Percentiles rank a stretch among this genome's conserved stretches.
phyloP scores from a whole-genome alignment of 2,329 filamentous ascomycete genomes.

The Aphanocladium album region DNA sequence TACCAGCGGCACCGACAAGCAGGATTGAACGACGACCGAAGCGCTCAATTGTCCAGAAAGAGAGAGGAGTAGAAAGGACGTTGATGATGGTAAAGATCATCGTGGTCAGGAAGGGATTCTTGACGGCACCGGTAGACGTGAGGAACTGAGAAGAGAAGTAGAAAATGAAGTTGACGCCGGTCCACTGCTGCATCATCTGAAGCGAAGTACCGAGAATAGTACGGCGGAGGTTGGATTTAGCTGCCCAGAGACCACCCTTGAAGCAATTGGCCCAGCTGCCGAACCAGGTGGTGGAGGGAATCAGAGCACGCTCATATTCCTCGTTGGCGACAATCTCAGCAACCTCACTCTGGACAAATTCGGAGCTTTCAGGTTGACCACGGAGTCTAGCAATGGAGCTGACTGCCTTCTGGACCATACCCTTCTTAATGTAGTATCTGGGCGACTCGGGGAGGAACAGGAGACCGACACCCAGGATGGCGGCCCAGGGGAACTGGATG shows the following conservation, averaged over 20 bases:
- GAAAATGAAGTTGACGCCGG: conserved; percentile 91
- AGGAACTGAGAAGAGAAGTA: conserved; percentile 85
- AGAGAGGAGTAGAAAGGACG: conserved; percentile 77
- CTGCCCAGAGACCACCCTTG: conserved; percentile 55
- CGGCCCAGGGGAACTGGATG: conserved; percentile 74
- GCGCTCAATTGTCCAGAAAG: conserved; percentile 80
- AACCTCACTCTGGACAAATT: conserved; percentile 73
- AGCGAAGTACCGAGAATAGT: conserved; percentile 67
- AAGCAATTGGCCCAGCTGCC: conserved; percentile 66
- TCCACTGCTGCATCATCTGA: conserved; percentile 80
- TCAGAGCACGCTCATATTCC: conserved; percentile 71
- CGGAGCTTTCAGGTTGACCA: conserved; percentile 66
- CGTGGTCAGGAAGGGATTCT: conserved; percentile 75
- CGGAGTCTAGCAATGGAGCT: conserved; percentile 61
- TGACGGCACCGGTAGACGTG: conserved; percentile 68
- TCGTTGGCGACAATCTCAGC: conserved; percentile 86
- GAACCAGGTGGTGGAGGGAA: conserved; percentile 61
- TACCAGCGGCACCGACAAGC: conserved; percentile 71
- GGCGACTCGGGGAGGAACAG: conserved; percentile 79
- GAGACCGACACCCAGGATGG: conserved; percentile 68
- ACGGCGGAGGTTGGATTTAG: conserved; percentile 64
- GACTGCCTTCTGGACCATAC: conserved; percentile 60
- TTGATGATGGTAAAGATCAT: conserved; percentile 87
- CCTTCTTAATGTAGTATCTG: conserved; percentile 78
- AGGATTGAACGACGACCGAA: conserved; percentile 77